phyloP scores from a whole-genome alignment of 2,329 filamentous ascomycete genomes.

The Dothidotthia symphoricarpi region DNA sequence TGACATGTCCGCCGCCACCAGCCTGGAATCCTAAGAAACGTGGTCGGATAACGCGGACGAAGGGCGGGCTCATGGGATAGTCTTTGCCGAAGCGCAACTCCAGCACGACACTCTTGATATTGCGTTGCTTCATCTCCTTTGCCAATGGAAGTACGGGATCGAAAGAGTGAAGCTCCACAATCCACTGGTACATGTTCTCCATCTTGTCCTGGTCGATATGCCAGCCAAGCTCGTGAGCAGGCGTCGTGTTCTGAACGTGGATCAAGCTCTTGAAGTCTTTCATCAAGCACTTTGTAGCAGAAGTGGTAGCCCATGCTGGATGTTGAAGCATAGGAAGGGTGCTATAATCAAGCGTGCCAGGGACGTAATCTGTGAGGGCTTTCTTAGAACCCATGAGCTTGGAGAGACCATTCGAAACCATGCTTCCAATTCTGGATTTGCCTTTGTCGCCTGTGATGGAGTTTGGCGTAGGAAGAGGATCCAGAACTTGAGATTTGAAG shows the following conservation, averaged over 20 bases:
- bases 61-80: slow-evolving; percentile 77
- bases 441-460: slow-evolving; percentile 26
- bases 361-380: slow-evolving; percentile 60
- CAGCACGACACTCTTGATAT: slow-evolving; percentile 67
- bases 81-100: slow-evolving; percentile 77
- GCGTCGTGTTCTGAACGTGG: slow-evolving; percentile 60
- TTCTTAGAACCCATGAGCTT: slow-evolving; percentile 29
- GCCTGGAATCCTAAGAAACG: slow-evolving; percentile 68
- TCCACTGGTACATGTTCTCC: slow-evolving; percentile 84
- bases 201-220: slow-evolving; percentile 68
- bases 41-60: slow-evolving; percentile 78
- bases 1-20: slow-evolving; percentile 85
- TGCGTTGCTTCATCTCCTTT: slow-evolving; percentile 66
- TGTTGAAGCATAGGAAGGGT: slow-evolving; percentile 63
- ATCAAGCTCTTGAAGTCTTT: slow-evolving; percentile 64
- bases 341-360: slow-evolving; percentile 62
- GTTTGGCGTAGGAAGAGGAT: slow-evolving; percentile 26
- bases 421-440: slow-evolving; percentile 24
- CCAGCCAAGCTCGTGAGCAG: slow-evolving; percentile 73
- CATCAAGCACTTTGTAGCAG: slow-evolving; percentile 62
- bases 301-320: slow-evolving; percentile 63
- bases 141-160: slow-evolving; percentile 67
- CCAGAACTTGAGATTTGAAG: slow-evolving; percentile 5
- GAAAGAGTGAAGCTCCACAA: slow-evolving; percentile 85
- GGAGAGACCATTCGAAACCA: slow-evolving; percentile 12